A percentile compares a stretch with the other conserved stretches of the same genome.
phyloP scores from a whole-genome alignment of 129 eudicot genomes.

The Saposhnikovia divaricata region DNA sequence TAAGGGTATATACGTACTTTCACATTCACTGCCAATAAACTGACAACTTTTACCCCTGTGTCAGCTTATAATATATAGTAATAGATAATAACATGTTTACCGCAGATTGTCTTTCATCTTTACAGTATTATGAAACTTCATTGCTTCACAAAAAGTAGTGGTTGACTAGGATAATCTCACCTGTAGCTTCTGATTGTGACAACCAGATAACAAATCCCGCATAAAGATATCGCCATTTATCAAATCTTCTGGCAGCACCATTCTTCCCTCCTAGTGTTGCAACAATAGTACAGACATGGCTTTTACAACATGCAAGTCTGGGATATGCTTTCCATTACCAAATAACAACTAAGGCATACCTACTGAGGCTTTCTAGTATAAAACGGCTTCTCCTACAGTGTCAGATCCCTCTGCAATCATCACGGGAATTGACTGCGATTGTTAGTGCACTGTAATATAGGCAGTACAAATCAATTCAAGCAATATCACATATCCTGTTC shows the following conservation, averaged over 20 bases:
- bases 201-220: constrained; percentile 91
- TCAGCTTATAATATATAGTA: too few species aligned
- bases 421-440: constrained; percentile 39
- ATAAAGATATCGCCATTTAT: constrained; percentile 84
- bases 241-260: constrained; percentile 73
- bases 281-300: constrained; percentile 85
- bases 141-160: too few species aligned
- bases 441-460: constrained; percentile 28
- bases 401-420: constrained; percentile 64
- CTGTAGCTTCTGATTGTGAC: constrained; percentile 83
- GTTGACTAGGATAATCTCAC: constrained; percentile 22
- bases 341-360: constrained; percentile 33
- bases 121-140: too few species aligned
- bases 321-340: background rate
- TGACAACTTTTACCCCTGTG: too few species aligned
- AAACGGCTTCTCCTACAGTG: constrained; percentile 68
- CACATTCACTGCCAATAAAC: too few species aligned
- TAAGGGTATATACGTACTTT: too few species aligned
- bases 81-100: too few species aligned
- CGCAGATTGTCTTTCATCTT: too few species aligned
- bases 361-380: constrained; percentile 78
- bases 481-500: background rate
- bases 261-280: constrained; percentile 75
- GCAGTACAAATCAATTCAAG: constrained; percentile 5
- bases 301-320: constrained; percentile 20